Evolutionary conservation across 225 moss, liverwort and hornwort genomes (phyloP).

Genomic region (Antitrichia curtipendula): DNA sequence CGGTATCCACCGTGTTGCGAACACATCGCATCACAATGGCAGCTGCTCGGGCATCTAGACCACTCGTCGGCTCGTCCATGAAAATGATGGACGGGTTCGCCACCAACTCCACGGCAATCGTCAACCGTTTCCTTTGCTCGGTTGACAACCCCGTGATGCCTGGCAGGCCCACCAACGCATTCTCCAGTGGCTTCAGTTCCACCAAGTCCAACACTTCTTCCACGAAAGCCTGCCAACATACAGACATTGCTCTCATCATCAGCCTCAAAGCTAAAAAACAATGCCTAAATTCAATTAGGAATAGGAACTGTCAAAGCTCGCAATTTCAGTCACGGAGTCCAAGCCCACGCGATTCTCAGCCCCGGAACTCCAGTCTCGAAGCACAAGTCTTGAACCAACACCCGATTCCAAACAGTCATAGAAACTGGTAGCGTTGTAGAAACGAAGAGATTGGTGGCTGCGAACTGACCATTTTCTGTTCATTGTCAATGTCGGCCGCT

Average conservation of each 20-base stretch:
- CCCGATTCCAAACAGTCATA: neutral
- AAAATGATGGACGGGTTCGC: slow-evolving; percentile 48
- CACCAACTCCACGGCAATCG: slow-evolving; percentile 43
- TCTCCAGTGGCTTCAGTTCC: slow-evolving; percentile 26
- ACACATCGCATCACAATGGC: slow-evolving; percentile 56
- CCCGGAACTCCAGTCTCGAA: neutral
- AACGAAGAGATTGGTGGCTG: neutral
- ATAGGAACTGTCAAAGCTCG: neutral
- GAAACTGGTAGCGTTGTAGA: neutral
- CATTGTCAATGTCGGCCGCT: slow-evolving; percentile 19
- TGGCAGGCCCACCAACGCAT: slow-evolving; percentile 33
- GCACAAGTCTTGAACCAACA: neutral
- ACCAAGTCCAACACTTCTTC: slow-evolving; percentile 47
- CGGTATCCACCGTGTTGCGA: slow-evolving; percentile 39
- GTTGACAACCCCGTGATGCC: slow-evolving; percentile 37
- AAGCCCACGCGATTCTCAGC: neutral
- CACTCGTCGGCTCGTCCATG: slow-evolving; percentile 54
- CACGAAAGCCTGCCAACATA: slow-evolving; percentile 21
- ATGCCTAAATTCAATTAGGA: neutral
- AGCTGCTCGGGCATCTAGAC: slow-evolving; percentile 42
- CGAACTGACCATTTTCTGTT: slow-evolving; percentile 37
- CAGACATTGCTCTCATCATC: neutral
- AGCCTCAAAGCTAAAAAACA: neutral
- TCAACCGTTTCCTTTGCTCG: slow-evolving; percentile 40
- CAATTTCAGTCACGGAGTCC: neutral